phyloP scores from a whole-genome alignment of 768 basidiomycete species.

The Rhizopogon sp. region DNA sequence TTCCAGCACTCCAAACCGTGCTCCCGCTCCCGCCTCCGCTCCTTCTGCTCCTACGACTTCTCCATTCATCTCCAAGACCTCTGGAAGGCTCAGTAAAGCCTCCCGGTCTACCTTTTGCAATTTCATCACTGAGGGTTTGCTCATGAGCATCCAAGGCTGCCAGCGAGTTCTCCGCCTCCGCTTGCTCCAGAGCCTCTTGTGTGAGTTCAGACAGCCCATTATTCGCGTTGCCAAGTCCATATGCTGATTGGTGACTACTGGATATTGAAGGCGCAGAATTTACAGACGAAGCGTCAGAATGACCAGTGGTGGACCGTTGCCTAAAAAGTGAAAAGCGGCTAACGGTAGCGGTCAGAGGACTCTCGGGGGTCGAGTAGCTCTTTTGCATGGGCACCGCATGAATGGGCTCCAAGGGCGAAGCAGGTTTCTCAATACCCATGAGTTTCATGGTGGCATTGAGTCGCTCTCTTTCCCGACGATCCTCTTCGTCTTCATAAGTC shows the following conservation, averaged over 20 bases:
- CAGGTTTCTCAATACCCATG: slow-evolving; percentile 80
- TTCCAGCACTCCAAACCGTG: slow-evolving; percentile 86
- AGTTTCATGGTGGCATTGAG: slow-evolving; percentile 89
- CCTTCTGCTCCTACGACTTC: slow-evolving; percentile 42
- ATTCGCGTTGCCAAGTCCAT: slow-evolving; percentile 24
- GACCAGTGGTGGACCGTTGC: slow-evolving; percentile 36
- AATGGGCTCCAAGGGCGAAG: slow-evolving; percentile 24
- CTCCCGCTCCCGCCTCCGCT: slow-evolving; percentile 66
- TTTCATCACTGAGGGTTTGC: slow-evolving; percentile 61
- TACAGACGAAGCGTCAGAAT: slow-evolving; percentile 45
- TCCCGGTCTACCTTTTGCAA: slow-evolving; percentile 65
- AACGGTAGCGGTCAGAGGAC: slow-evolving; percentile 18
- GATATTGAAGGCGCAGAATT: slow-evolving; percentile 37
- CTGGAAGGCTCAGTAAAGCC: slow-evolving; percentile 74
- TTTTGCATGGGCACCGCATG: slow-evolving; percentile 34
- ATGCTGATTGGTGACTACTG: slow-evolving; percentile 26
- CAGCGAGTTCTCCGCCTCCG: slow-evolving; percentile 70
- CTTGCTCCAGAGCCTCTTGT: slow-evolving; percentile 72
- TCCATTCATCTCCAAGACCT: slow-evolving; percentile 43
- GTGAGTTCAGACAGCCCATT: slow-evolving; percentile 46
- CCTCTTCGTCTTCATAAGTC: slow-evolving; percentile 89
- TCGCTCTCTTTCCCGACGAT: slow-evolving; percentile 79
- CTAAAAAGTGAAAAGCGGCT: slow-evolving; percentile 73
- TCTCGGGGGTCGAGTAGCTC: slow-evolving; percentile 33
- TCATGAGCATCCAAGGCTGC: slow-evolving; percentile 81